Base-by-base conservation (phyloP, 495 filamentous ascomycete species). In the Cenococcum geophilum region DNA sequence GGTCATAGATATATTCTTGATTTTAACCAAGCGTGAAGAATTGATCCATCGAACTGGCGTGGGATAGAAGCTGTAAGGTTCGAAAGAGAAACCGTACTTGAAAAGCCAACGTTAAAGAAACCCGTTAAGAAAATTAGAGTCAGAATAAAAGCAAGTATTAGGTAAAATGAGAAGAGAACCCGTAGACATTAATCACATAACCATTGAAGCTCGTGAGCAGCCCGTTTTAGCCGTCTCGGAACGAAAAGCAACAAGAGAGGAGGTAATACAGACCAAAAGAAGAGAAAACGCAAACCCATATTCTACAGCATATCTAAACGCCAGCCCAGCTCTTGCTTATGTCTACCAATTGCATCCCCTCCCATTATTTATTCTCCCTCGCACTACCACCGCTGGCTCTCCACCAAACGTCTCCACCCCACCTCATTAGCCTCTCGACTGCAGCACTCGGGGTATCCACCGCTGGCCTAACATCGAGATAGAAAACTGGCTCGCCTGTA, bases 361-460 rank as follows among this genome's bases (percentile, higher is more conserved):
- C 35, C n/a, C 59, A 59, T 63, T 57, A 58, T 48, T 63, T 62
- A 20, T 55, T 56, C 60, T 76, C 74, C 25, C 76, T 67, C 21
- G 68, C 73, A 53, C 53, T 66, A 11, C 73, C 86, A 3, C 93
- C 93, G 61, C 85, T 90, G 9, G 92, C 93, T 64, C 81, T 82
- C 81, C 86, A 93, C 93, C 93, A 98, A 4, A 95, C 84, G 76
- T 96, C 90, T 14, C 89, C 89, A 55, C 89, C 87, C 93, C 95
- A 97, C 69, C 91, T 76, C 73, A 95, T 80, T 61, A 91, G 71
- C 57, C 95, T 82, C 78, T 97, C 95, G 22, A 84, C 83, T 34
- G 89, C 89, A 11, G 84, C 84, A 0, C 82, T 88, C 1, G 91
- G 91, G 3, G 82, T 79, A 68, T 95, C 92, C n/a, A 96, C 68